A percentile compares a stretch with the other conserved stretches of the same genome.
These are phyloP conservation scores for Brassica rapa DNA, from an alignment of 345 rosid genomes.

Conservation along the genomic window DNA sequence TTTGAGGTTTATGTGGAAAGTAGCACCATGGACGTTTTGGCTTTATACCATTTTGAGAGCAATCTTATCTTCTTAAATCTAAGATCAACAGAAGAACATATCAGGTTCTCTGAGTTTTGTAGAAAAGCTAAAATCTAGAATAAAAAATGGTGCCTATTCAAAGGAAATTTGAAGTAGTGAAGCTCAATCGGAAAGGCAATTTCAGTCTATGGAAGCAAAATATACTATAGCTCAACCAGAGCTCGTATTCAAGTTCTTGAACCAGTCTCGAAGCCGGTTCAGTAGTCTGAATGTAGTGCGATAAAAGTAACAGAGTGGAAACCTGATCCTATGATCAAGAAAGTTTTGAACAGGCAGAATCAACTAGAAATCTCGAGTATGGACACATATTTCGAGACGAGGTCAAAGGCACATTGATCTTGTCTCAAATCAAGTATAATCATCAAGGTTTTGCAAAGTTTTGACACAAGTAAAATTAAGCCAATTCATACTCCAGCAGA, in stretches of 20 bases:
- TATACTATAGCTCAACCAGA: not conserved
- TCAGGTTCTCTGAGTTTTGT: not conserved
- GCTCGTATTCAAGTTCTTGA: not conserved
- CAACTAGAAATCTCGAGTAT: not conserved
- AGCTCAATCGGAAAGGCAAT: not conserved
- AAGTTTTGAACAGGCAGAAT: not conserved
- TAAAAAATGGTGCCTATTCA: not conserved
- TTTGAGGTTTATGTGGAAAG: not conserved
- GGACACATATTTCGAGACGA: not conserved
- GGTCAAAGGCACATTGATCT: not conserved
- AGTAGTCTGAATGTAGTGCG: not conserved
- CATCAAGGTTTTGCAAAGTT: not conserved
- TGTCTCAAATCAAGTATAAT: not conserved
- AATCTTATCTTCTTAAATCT: not conserved
- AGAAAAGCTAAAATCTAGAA: not conserved
- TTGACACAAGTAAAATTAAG: not conserved
- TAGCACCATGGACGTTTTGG: not conserved
- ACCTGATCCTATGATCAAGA: not conserved
- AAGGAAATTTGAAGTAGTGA: not conserved
- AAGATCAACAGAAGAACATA: not conserved
- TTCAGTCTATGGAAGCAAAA: not conserved
- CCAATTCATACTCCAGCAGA: not conserved
- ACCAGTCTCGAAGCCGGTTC: not conserved
- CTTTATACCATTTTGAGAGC: not conserved
- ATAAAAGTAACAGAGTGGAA: not conserved